Conservation (phyloP, 352 stramenopile species). For the Phytopythium boreale region DNA sequence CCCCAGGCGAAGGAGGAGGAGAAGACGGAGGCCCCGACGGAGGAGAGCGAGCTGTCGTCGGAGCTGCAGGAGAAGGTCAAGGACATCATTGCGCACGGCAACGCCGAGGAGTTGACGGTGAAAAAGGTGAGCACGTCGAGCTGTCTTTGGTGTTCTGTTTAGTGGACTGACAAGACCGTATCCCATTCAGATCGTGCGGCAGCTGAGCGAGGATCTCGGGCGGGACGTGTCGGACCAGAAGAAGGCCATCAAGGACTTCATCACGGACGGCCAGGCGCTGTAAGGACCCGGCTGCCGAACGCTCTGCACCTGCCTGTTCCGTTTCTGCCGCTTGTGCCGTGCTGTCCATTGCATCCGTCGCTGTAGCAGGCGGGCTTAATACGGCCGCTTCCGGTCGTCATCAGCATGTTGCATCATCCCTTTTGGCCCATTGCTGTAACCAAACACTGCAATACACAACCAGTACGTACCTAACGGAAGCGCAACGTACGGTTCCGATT, state of each 20-base stretch:
- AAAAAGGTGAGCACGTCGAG: slow-evolving; percentile 54
- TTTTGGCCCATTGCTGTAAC: too few relatives aligned
- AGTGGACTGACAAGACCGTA: slow-evolving; percentile 3
- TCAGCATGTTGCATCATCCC: too few relatives aligned
- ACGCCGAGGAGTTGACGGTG: slow-evolving; percentile 78
- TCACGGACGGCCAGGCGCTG: slow-evolving; percentile 33
- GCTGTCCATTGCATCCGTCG: background rate
- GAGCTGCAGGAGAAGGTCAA: slow-evolving; percentile 65
- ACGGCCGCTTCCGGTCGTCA: too few relatives aligned
- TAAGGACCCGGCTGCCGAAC: slow-evolving; percentile 6
- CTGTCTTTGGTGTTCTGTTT: background rate
- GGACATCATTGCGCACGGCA: slow-evolving; percentile 75
- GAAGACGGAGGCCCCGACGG: slow-evolving; percentile 14
- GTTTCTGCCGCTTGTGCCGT: slow-evolving; percentile 6
- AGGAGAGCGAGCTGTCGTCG: slow-evolving; percentile 26
- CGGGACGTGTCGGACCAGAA: slow-evolving; percentile 70
- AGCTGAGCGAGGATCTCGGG: slow-evolving; percentile 62
- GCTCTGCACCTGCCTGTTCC: background rate
- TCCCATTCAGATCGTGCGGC: slow-evolving; percentile 54
- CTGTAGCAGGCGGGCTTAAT: too few relatives aligned
- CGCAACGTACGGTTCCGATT: too few relatives aligned
- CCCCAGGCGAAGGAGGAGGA: slow-evolving; percentile 11
- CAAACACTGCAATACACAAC: too few relatives aligned
- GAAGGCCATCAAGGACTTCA: slow-evolving; percentile 81
- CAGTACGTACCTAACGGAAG: too few relatives aligned